Percentiles rank a stretch among this genome's conserved stretches.
Conservation (phyloP, 306 rosid species). For the Vigna unguiculata region DNA sequence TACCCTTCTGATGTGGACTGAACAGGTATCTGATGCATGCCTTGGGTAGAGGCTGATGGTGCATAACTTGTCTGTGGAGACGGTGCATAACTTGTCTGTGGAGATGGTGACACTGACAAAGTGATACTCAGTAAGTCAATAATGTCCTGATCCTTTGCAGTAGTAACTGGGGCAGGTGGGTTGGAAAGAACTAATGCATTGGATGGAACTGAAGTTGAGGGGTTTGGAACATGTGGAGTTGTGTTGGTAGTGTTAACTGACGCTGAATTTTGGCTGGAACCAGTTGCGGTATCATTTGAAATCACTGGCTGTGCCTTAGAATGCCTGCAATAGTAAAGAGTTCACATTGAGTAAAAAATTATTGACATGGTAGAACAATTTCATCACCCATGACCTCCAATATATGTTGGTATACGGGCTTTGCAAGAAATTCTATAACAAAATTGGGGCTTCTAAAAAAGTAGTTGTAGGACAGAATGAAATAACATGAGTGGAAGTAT, state of each 20-base stretch:
- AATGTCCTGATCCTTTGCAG: conserved; percentile 78
- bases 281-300: conserved; percentile 55
- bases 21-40: conserved; percentile 57
- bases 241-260: conserved; percentile 45
- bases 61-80: conserved; percentile 48
- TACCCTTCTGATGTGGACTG: conserved; percentile 62
- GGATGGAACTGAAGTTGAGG: conserved; percentile 56
- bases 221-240: conserved; percentile 47
- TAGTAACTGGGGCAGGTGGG: conserved; percentile 69
- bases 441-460: conserved; percentile 5
- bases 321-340: conserved; percentile 73
- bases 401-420: conserved; percentile 7
- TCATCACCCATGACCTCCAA: conserved; percentile 15
- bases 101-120: conserved; percentile 61
- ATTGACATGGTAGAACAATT: conserved; percentile 3
- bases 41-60: conserved; percentile 59
- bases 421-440: conserved; percentile 16
- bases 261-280: conserved; percentile 49
- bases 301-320: conserved; percentile 58
- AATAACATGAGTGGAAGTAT: background rate
- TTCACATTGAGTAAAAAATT: conserved; percentile 32
- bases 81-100: conserved; percentile 49
- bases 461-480: conserved; percentile 17
- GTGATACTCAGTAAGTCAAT: conserved; percentile 89
- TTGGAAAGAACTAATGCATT: conserved; percentile 69